Evolutionary conservation across 441 rosid species (phyloP).

Genomic region (Omphalea diandra): DNA sequence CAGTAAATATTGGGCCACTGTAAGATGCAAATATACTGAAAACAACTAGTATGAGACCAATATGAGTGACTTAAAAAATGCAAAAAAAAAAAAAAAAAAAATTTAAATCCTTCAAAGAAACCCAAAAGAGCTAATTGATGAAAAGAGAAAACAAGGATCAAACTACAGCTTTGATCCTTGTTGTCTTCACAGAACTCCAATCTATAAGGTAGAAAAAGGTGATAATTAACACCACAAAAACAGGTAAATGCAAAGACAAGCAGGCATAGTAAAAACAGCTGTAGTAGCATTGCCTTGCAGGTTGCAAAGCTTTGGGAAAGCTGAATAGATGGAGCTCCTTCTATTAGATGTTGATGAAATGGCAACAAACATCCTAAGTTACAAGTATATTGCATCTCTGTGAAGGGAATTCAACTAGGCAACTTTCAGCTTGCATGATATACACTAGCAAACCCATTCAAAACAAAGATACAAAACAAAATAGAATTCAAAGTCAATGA

Average conservation of each 20-base stretch:
- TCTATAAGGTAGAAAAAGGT: neutral
- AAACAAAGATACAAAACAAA: neutral
- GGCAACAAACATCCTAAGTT: neutral
- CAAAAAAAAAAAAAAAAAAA: neutral
- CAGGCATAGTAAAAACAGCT: neutral
- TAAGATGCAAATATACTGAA: neutral
- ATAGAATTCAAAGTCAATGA: slow-evolving; percentile 4
- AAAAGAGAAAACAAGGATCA: neutral
- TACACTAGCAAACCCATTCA: slow-evolving; percentile 8
- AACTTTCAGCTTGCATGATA: slow-evolving; percentile 4
- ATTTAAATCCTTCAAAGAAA: neutral
- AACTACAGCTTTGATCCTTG: neutral
- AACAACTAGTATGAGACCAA: neutral
- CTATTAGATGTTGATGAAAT: neutral
- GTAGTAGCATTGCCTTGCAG: neutral
- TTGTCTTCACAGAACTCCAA: neutral
- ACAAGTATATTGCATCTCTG: neutral
- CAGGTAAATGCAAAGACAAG: slow-evolving; percentile 4
- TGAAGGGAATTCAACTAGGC: neutral
- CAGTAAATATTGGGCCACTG: slow-evolving; percentile 4
- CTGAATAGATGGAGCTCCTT: neutral
- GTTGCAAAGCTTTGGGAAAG: slow-evolving; percentile 9
- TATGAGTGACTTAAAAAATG: neutral
- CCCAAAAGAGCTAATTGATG: neutral
- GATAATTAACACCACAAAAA: slow-evolving; percentile 11